These are phyloP conservation scores for Daldinia sp. DNA, from an alignment of 2,329 filamentous ascomycete species.

Conservation along the genomic window DNA sequence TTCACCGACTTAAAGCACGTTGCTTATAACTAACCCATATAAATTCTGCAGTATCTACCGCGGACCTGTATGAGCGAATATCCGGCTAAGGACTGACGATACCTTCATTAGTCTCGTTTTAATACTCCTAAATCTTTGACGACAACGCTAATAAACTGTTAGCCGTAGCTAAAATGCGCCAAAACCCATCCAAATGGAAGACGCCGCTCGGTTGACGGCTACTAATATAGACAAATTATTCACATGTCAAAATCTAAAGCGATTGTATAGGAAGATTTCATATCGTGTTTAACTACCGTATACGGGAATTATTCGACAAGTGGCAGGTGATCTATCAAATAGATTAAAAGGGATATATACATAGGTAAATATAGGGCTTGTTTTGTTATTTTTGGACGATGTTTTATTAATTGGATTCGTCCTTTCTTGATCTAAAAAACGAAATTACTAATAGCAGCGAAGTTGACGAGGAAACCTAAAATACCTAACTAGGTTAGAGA, in stretches of 20 bases:
- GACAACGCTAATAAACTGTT: not conserved
- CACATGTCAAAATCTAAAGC: not conserved
- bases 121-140: not conserved
- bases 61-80: not conserved
- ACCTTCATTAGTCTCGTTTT: not conserved
- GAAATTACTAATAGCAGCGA: not conserved
- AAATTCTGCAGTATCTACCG: not conserved
- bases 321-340: no score
- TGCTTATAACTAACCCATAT: not conserved
- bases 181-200: not conserved
- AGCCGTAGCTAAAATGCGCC: not conserved
- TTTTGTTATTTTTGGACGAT: no score
- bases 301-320: not conserved
- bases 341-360: no score
- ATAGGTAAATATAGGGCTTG: no score
- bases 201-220: not conserved
- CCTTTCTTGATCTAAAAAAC: not conserved
- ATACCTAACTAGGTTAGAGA: not conserved
- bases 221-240: not conserved
- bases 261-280: not conserved
- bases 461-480: no score
- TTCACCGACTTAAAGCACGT: not conserved
- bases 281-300: not conserved
- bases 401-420: not conserved
- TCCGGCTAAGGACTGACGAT: not conserved